Conservation (phyloP, 306 rosid species). For the Acacia confusa region DNA sequence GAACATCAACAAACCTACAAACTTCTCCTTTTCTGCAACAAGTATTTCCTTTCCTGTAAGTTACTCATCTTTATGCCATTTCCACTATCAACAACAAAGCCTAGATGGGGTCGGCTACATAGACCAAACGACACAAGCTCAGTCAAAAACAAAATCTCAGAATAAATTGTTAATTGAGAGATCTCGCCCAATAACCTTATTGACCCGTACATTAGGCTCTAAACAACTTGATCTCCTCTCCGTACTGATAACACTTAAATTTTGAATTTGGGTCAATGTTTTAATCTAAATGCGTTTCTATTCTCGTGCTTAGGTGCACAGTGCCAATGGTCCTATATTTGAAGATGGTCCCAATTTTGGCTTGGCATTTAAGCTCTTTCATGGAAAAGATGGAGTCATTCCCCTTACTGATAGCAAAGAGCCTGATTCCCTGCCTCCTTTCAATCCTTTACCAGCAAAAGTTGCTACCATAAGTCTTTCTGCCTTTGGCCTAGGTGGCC, state of each 20-base stretch:
- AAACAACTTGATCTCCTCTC: too few species aligned
- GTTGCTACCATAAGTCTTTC: conserved; percentile 78
- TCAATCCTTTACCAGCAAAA: conserved; percentile 75
- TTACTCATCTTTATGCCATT: conserved; percentile 17
- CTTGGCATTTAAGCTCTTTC: conserved; percentile 72
- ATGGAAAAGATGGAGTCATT: conserved; percentile 78
- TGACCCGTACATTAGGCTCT: too few species aligned
- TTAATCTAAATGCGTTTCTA: conserved; percentile 3
- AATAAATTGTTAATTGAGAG: too few species aligned
- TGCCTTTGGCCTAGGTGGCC: conserved; percentile 66
- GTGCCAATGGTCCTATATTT: conserved; percentile 74
- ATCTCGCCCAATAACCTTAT: too few species aligned
- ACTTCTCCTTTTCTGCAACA: conserved; percentile 56
- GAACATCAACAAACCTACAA: conserved; percentile 64
- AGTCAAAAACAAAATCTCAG: too few species aligned
- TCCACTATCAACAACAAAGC: not conserved
- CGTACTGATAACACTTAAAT: not conserved
- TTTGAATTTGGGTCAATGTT: conserved; percentile 14
- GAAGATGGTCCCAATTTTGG: conserved; percentile 80
- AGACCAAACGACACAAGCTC: too few species aligned
- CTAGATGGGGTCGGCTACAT: too few species aligned
- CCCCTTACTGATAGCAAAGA: conserved; percentile 54
- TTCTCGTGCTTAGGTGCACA: conserved; percentile 35
- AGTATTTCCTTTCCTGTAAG: conserved; percentile 53
- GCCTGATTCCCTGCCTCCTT: conserved; percentile 47